Percentiles rank a stretch among this genome's conserved stretches.
These are phyloP conservation scores for Chrysoporthe austroafricana DNA, from an alignment of 2,329 filamentous ascomycete genomes.

Conservation along the genomic window DNA sequence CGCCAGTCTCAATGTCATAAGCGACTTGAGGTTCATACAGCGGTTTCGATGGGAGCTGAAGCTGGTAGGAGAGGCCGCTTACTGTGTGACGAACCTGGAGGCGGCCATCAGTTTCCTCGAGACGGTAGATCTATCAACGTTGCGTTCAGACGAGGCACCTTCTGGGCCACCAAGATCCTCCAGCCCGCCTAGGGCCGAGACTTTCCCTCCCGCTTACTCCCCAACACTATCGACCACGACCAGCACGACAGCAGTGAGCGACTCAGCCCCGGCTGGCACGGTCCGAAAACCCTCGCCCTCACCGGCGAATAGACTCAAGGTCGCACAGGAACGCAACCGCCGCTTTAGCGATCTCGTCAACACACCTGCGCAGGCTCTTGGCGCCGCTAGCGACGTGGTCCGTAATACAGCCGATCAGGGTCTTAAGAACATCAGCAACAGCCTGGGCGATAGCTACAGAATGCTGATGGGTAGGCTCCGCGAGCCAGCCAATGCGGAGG, in stretches of 20 bases:
- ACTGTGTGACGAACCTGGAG: slow-evolving; percentile 94
- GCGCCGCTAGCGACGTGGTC: slow-evolving; percentile 81
- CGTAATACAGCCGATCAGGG: slow-evolving; percentile 89
- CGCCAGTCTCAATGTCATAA: slow-evolving; percentile 85
- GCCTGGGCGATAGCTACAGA: slow-evolving; percentile 89
- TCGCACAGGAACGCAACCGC: slow-evolving; percentile 65
- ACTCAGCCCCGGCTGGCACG: slow-evolving; percentile 29
- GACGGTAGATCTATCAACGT: slow-evolving; percentile 88
- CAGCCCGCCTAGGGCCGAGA: slow-evolving; percentile 54
- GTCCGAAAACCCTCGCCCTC: slow-evolving; percentile 42
- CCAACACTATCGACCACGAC: slow-evolving; percentile 46
- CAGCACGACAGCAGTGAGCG: slow-evolving; percentile 35
- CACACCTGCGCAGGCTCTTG: slow-evolving; percentile 78
- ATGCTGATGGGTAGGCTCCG: slow-evolving; percentile 88
- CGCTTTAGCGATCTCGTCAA: slow-evolving; percentile 86
- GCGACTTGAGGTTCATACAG: slow-evolving; percentile 94
- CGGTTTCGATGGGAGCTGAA: slow-evolving; percentile 84
- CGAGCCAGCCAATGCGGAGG: slow-evolving; percentile 46
- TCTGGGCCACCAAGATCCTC: slow-evolving; percentile 67
- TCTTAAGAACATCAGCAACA: slow-evolving; percentile 88
- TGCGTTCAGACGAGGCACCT: slow-evolving; percentile 78
- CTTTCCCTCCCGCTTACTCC: slow-evolving; percentile 60
- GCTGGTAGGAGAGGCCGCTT: slow-evolving; percentile 90
- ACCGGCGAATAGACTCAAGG: slow-evolving; percentile 48
- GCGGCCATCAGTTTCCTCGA: slow-evolving; percentile 93